These are phyloP conservation scores for Pleurotus ostreatus DNA, from an alignment of 768 basidiomycete genomes.

Conservation along the genomic window DNA sequence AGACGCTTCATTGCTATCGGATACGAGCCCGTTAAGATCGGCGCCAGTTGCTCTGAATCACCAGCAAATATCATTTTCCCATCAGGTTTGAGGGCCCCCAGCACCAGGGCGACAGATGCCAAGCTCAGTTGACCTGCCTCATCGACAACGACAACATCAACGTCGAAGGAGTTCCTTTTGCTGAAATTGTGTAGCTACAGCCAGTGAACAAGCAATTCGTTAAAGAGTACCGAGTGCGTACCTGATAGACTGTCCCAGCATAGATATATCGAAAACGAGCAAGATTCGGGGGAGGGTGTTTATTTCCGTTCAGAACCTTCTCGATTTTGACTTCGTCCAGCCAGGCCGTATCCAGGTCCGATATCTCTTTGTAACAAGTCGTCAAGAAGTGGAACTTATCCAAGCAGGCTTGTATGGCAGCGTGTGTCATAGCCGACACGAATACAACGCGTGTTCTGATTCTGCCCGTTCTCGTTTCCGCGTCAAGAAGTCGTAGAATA, in stretches of 20 bases:
- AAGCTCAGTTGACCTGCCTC: slow-evolving; percentile 50
- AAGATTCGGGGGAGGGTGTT: slow-evolving; percentile 32
- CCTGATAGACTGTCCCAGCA: slow-evolving; percentile 47
- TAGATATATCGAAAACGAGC: slow-evolving; percentile 30
- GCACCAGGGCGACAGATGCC: slow-evolving; percentile 40
- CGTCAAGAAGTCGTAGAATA: slow-evolving; percentile 41
- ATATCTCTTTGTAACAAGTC: slow-evolving; percentile 31
- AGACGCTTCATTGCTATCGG: slow-evolving; percentile 34
- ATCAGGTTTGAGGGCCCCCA: slow-evolving; percentile 31
- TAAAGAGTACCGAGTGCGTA: slow-evolving; percentile 13
- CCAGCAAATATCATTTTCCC: slow-evolving; percentile 46
- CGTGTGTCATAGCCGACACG: slow-evolving; percentile 49
- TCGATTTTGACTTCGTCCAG: slow-evolving; percentile 37
- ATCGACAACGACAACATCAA: slow-evolving; percentile 43
- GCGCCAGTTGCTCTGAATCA: slow-evolving; percentile 49
- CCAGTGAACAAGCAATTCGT: neutral
- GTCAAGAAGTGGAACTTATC: slow-evolving; percentile 36
- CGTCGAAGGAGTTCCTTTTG: slow-evolving; percentile 31
- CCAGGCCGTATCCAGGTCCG: slow-evolving; percentile 35
- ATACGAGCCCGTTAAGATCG: slow-evolving; percentile 44
- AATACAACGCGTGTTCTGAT: slow-evolving; percentile 34
- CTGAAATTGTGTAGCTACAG: slow-evolving; percentile 44
- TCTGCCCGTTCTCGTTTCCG: slow-evolving; percentile 27
- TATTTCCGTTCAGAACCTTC: slow-evolving; percentile 35
- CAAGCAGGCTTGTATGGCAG: slow-evolving; percentile 46